phyloP scores from a whole-genome alignment of 1,284 basidiomycete genomes.

The Farysia itapuensis region DNA sequence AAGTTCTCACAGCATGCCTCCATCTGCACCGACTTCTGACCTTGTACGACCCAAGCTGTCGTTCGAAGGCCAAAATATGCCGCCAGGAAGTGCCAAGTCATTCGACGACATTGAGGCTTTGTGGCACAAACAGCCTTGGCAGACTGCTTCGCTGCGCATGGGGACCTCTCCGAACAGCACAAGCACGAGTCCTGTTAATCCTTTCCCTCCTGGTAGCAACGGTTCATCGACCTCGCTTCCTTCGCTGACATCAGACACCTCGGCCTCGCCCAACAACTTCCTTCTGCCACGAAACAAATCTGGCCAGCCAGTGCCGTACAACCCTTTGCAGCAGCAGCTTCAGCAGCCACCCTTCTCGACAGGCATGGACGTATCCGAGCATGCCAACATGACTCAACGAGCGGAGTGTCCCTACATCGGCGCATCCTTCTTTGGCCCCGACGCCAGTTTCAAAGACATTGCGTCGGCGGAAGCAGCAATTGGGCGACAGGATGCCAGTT shows the following conservation, averaged over 20 bases:
- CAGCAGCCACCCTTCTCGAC: neutral
- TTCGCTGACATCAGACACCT: constrained; percentile 6
- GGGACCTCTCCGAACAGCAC: constrained; percentile 18
- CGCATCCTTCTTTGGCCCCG: constrained; percentile 29
- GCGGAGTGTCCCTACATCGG: constrained; percentile 26
- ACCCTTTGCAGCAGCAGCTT: neutral
- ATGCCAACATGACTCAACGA: constrained; percentile 1
- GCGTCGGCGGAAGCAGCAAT: constrained; percentile 26
- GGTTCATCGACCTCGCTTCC: neutral
- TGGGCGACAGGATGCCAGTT: constrained; percentile 29
- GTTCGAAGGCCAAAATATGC: constrained; percentile 11
- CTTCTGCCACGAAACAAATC: neutral
- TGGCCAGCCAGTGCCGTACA: neutral
- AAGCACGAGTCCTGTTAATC: neutral
- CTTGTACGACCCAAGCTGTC: constrained; percentile 17
- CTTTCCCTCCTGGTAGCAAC: neutral
- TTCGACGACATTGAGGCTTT: constrained; percentile 39
- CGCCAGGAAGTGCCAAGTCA: constrained; percentile 21
- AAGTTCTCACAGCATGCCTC: constrained; percentile 25
- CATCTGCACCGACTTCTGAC: constrained; percentile 19
- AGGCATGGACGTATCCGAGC: too few species aligned
- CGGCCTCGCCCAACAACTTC: constrained; percentile 3
- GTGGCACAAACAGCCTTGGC: constrained; percentile 40
- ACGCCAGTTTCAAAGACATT: constrained; percentile 30
- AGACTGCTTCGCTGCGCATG: constrained; percentile 30